Evolutionary conservation across 306 rosid genomes (phyloP).

Genomic region (Cicer cuneatum): DNA sequence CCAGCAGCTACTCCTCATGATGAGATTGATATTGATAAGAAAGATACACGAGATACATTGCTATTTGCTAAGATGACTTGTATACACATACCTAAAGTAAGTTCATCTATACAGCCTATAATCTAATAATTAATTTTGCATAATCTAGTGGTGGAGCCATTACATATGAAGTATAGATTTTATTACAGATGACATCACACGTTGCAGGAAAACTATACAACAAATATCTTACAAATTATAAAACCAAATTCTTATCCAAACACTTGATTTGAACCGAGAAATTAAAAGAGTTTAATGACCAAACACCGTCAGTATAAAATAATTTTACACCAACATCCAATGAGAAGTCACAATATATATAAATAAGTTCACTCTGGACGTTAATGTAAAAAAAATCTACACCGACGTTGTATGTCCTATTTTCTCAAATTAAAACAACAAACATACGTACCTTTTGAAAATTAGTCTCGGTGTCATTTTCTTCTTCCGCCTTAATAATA

Average conservation of each 20-base stretch:
- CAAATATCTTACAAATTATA: constrained; percentile 8
- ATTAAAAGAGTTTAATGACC: not conserved
- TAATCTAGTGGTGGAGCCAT: not conserved
- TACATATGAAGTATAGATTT: not conserved
- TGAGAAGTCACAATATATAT: too few species aligned
- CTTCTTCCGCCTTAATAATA: constrained; percentile 81
- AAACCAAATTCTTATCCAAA: constrained; percentile 10
- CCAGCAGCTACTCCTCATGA: too few species aligned
- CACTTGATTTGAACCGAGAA: constrained; percentile 5
- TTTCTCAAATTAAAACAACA: too few species aligned
- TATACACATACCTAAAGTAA: not conserved
- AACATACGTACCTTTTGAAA: constrained; percentile 75
- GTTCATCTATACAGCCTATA: constrained; percentile 33
- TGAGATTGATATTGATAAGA: too few species aligned
- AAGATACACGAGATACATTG: too few species aligned
- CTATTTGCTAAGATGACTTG: too few species aligned
- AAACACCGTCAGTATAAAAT: too few species aligned
- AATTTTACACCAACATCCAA: too few species aligned
- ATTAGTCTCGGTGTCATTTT: constrained; percentile 80
- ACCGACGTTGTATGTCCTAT: too few species aligned
- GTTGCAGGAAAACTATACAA: constrained; percentile 1
- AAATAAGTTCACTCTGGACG: too few species aligned
- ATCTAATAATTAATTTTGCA: not conserved
- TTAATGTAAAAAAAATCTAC: too few species aligned
- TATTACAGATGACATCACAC: not conserved